phyloP scores from a whole-genome alignment of 2,329 filamentous ascomycete genomes.

The Sporothrix pallida region DNA sequence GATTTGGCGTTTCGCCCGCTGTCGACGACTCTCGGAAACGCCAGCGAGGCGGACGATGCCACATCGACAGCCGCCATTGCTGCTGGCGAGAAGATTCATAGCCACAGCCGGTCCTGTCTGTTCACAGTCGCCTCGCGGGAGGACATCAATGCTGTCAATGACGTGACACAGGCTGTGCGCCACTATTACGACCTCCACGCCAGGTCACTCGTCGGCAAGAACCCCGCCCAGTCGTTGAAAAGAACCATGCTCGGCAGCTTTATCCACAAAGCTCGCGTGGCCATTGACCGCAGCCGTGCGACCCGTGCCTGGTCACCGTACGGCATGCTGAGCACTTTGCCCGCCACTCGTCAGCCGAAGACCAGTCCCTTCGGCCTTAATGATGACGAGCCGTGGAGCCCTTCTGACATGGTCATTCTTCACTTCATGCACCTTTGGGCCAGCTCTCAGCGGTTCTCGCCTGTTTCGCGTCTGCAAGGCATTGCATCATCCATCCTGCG shows the following conservation, averaged over 20 bases:
- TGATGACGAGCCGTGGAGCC: constrained; percentile 50
- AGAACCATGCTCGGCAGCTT: constrained; percentile 52
- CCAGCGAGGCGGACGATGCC: constrained; percentile 37
- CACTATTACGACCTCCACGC: constrained; percentile 52
- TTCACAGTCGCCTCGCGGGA: constrained; percentile 66
- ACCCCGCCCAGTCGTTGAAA: constrained; percentile 31
- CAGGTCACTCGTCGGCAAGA: no score
- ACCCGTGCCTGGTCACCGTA: constrained; percentile 56
- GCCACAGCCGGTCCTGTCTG: constrained; percentile 57
- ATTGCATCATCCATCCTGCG: constrained; percentile 70
- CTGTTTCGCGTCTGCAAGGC: constrained; percentile 60
- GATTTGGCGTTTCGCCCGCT: constrained; percentile 64
- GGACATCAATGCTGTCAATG: constrained; percentile 59
- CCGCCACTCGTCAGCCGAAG: no score
- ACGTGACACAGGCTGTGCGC: constrained; percentile 59
- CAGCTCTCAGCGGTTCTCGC: constrained; percentile 59
- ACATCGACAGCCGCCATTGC: constrained; percentile 40
- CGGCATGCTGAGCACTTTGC: constrained; percentile 52
- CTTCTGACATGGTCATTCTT: constrained; percentile 62
- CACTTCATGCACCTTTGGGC: constrained; percentile 74
- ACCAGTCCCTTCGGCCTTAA: no score
- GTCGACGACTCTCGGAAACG: constrained; percentile 47
- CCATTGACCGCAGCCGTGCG: constrained; percentile 59
- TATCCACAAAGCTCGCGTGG: constrained; percentile 53
- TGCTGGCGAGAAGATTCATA: not conserved